Evolutionary conservation across 2,329 filamentous ascomycete genomes (phyloP), one percentile per base, ranked within the genome.

Genomic region (Paracorniculantispora psalliotae): DNA sequence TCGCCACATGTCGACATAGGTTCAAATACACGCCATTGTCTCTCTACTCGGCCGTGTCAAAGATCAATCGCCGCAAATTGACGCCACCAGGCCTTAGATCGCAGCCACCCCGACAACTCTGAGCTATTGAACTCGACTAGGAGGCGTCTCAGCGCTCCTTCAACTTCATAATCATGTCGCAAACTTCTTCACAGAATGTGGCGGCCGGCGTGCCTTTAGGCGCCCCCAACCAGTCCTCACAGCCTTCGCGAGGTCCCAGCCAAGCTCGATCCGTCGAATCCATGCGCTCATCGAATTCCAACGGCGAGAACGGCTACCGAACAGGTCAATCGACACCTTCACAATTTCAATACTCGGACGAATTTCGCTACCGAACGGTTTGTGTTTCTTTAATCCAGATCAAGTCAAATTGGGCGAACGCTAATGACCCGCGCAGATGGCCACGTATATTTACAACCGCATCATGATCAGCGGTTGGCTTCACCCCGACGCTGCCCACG

Each of bases 351-450:
- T 69, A 68, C 44, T 64, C 67, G 21, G 69, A 71, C 61, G 68
- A 68, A 12, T 69, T 72, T 52, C 67, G 67, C 6, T 70, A 66
- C 58, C 63, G 62, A 50, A 71, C 69, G n/a, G 70, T 71, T 46
- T 61, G 68, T 61, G 28, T 9, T n/a, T 2, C 19, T 9, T 35
- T 12, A 12, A 33, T 10, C 2, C 28, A 4, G 21, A 19, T 19
- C n/a, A 19, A 30, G 2, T 6, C 15, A 4, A 23, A 4, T 9
- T 30, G 21, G 9, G 12, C 7, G 47, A 30, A 17, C 33, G 23
- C 50, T 59, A 51, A 53, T 43, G 25, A 23, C 2, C 2, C 13
- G 8, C 13, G 12, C n/a, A 72, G 70, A 72, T 72, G 67, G 67
- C 69, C 28, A 64, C 43, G 23, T 72, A 72, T 48, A 60, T 72